Evolutionary conservation across 495 filamentous ascomycete species (phyloP).

Genomic region (Penicillium verhagenii): DNA sequence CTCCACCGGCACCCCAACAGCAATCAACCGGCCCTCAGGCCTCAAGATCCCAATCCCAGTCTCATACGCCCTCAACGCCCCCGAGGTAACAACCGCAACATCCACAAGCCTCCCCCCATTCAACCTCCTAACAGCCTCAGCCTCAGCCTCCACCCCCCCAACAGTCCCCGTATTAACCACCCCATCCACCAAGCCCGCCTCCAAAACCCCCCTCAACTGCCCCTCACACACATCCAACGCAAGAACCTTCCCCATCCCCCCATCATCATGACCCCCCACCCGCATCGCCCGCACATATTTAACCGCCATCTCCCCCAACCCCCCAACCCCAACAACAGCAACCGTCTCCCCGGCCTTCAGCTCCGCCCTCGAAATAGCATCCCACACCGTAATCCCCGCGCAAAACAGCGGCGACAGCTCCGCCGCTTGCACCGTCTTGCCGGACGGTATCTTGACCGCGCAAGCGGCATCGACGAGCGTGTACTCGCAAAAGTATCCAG

Average conservation of each 20-base stretch:
- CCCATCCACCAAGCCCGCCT: slow-evolving; percentile 3
- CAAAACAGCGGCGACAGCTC: slow-evolving; percentile 18
- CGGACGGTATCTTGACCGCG: slow-evolving; percentile 8
- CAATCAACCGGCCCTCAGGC: slow-evolving; percentile 12
- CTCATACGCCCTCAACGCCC: slow-evolving; percentile 16
- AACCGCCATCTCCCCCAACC: slow-evolving; percentile 14
- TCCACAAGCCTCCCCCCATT: slow-evolving; percentile 7
- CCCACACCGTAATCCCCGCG: slow-evolving; percentile 22
- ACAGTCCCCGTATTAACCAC: slow-evolving; percentile 8
- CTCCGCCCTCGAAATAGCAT: slow-evolving; percentile 11
- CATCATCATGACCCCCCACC: too few species aligned
- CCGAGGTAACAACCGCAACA: slow-evolving; percentile 17
- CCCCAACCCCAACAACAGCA: slow-evolving; percentile 17
- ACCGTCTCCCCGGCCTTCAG: slow-evolving; percentile 11
- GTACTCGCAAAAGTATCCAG: slow-evolving; percentile 20
- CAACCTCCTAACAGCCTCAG: background rate
- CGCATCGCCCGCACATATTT: slow-evolving; percentile 16
- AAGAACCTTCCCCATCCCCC: slow-evolving; percentile 14
- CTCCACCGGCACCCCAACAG: slow-evolving; percentile 14
- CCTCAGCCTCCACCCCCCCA: background rate
- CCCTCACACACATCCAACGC: slow-evolving; percentile 14
- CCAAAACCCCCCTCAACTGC: slow-evolving; percentile 9
- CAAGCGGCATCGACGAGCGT: slow-evolving; percentile 15
- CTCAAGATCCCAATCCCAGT: slow-evolving; percentile 9
- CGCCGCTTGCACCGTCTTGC: background rate